Conservation (phyloP, 2,329 filamentous ascomycete genomes). For the Fusarium floridanum region DNA sequence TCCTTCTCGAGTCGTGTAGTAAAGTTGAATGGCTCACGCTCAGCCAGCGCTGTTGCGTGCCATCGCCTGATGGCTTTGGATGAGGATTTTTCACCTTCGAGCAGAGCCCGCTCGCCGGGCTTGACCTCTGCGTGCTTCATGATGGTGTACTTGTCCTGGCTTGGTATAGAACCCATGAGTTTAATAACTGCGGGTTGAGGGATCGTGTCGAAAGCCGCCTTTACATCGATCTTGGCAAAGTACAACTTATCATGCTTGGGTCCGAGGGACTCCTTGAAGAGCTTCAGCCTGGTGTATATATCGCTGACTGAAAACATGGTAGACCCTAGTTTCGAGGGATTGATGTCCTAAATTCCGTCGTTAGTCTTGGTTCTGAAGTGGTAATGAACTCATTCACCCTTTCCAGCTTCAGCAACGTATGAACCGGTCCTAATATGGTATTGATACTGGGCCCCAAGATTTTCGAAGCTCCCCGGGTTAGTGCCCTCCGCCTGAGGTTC, state of each 20-base stretch:
- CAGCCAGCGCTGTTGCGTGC: constrained; percentile 63
- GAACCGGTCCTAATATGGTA: constrained; percentile 75
- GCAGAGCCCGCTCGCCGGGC: constrained; percentile 53
- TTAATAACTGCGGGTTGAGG: constrained; percentile 81
- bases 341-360: constrained; percentile 49
- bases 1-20: constrained; percentile 58
- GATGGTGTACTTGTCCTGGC: constrained; percentile 75
- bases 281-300: constrained; percentile 79
- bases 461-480: constrained; percentile 74
- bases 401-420: constrained; percentile 83
- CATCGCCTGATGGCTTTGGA: constrained; percentile 63
- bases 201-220: constrained; percentile 94
- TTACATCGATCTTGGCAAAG: constrained; percentile 93
- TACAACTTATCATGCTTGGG: constrained; percentile 67
- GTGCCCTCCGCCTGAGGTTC: constrained; percentile 79
- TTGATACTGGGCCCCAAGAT: constrained; percentile 59
- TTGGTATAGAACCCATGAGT: constrained; percentile 71
- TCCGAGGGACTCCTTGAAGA: constrained; percentile 71
- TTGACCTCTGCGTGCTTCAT: constrained; percentile 81
- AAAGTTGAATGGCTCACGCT: constrained; percentile 59
- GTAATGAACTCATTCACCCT: constrained; percentile 62
- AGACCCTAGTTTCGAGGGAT: constrained; percentile 77
- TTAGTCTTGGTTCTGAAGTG: constrained; percentile 23
- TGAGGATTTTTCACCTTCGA: constrained; percentile 35
- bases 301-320: constrained; percentile 86